Evolutionary conservation across 106 monocot species (phyloP).

Genomic region (Phalaenopsis aphrodite): DNA sequence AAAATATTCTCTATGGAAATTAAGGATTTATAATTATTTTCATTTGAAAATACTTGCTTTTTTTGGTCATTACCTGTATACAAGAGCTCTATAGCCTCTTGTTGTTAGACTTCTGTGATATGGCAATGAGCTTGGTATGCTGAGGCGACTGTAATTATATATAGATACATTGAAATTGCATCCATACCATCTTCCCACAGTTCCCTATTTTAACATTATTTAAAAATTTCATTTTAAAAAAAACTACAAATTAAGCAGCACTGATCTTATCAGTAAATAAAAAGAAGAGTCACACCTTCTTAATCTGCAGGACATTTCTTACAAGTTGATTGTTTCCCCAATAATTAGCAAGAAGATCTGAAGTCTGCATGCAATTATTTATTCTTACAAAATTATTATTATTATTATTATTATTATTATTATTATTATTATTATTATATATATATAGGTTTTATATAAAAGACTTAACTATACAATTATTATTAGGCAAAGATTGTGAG

Average conservation of each 20-base stretch:
- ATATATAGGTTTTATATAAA: too few relatives aligned
- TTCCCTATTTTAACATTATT: neutral
- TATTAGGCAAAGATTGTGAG: too few relatives aligned
- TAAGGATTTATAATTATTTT: neutral
- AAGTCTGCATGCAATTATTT: neutral
- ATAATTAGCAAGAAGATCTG: slow-evolving; percentile 14
- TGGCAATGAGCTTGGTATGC: slow-evolving; percentile 2
- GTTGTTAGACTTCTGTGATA: slow-evolving; percentile 12
- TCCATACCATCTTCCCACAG: slow-evolving; percentile 5
- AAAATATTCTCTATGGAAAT: neutral
- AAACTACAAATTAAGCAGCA: neutral
- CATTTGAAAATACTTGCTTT: neutral
- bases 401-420: too few relatives aligned
- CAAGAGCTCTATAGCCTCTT: slow-evolving; percentile 15
- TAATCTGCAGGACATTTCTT: slow-evolving; percentile 21
- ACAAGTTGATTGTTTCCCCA: slow-evolving; percentile 25
- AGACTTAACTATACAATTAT: too few relatives aligned
- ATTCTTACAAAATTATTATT: neutral
- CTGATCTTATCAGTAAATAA: neutral
- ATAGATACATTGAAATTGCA: slow-evolving; percentile 8
- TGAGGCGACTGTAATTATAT: neutral
- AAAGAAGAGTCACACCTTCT: slow-evolving; percentile 15
- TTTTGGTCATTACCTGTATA: slow-evolving; percentile 5
- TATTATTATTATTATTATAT: too few relatives aligned
- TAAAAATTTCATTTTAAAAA: neutral